A percentile compares a stretch with the other conserved stretches of the same genome.
phyloP scores from a whole-genome alignment of 306 rosid species.

The Vigna hirtella region DNA sequence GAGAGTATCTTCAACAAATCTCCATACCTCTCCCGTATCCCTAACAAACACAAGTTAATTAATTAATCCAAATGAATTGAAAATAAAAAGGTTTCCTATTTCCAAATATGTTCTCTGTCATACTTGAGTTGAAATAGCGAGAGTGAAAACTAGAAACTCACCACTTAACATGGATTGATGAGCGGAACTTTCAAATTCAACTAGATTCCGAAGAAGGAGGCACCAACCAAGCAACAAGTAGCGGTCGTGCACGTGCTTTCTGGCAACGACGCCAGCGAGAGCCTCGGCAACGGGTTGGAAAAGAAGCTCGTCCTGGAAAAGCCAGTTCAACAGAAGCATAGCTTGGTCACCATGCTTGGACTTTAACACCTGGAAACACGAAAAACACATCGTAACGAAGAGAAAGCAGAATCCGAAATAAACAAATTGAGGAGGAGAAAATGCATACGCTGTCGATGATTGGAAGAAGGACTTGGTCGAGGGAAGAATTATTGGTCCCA shows the following conservation, averaged over 20 bases:
- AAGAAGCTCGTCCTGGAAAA: slow-evolving; percentile 71
- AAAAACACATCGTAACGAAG: not conserved
- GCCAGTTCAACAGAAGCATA: slow-evolving; percentile 76
- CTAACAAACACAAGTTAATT: slow-evolving; percentile 50
- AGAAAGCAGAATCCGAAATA: not conserved
- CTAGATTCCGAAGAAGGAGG: slow-evolving; percentile 65
- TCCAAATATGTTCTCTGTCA: not conserved
- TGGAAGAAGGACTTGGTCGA: slow-evolving; percentile 68
- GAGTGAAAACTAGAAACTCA: slow-evolving; percentile 37
- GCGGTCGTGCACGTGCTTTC: slow-evolving; percentile 70
- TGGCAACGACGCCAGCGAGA: slow-evolving; percentile 59
- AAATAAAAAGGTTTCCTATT: not conserved
- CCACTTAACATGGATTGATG: slow-evolving; percentile 60
- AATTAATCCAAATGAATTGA: not conserved
- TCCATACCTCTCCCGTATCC: slow-evolving; percentile 66
- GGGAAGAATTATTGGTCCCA: slow-evolving; percentile 36
- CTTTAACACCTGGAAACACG: slow-evolving; percentile 59
- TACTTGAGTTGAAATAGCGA: not conserved
- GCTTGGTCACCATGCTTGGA: slow-evolving; percentile 73
- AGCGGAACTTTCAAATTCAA: slow-evolving; percentile 58
- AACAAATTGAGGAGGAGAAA: not conserved
- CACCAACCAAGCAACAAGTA: slow-evolving; percentile 89
- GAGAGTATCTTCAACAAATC: slow-evolving; percentile 69
- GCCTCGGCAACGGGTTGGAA: slow-evolving; percentile 59
- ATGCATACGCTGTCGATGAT: slow-evolving; percentile 68